Base-by-base conservation (phyloP, 106 monocot species). In the Chionographis japonica region DNA sequence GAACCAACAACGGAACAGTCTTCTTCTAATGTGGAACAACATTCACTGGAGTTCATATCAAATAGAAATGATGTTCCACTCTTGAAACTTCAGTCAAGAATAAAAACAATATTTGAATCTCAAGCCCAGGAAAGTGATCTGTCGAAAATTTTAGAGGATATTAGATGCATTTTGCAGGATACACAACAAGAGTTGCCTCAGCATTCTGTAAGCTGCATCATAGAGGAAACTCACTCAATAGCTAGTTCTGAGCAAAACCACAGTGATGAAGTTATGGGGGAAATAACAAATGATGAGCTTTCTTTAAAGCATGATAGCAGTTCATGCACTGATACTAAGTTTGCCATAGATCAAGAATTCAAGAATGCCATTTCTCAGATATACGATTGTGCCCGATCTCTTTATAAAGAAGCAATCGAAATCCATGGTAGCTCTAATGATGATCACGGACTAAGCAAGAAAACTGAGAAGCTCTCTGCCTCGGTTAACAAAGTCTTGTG, bases 361-460 rank as follows among this genome's bases (percentile, higher is more conserved):
- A 72, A 67, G 68, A 81, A 46, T 75, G 84, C 91, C 4, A 76
- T 94, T 50, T 78, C 75, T 43, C 60, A 83, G 14, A 83, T 94
- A 69, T 65, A 79, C 27, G 81, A 85, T 56, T 88, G 80, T 72
- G 66, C 90, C 7, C 15, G 72, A 12, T 71, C 62, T 35, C 61
- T 88, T 51, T 66, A 70, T 51, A 85, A 77, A 74, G 77, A 89
- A 56, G 67, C 78, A 9, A 20, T 62, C 3, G 76, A 77, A 65
- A 56, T 73, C 59, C 77, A 71, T 17, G 78, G 66, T 0, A 68
- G 63, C 53, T 55, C 62, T 58, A 68, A 71, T 52, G 63, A 88
- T 65, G 53, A 54, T 75, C 56, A 70, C 39, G 60, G 41, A 27
- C 40, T 81, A 40, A 15, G 42, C 62, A 67, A 79, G 38, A 81